Evolutionary conservation across 352 stramenopile species (phyloP), one percentile per base, ranked within the genome.

Genomic region (Pythium utonaiense): DNA sequence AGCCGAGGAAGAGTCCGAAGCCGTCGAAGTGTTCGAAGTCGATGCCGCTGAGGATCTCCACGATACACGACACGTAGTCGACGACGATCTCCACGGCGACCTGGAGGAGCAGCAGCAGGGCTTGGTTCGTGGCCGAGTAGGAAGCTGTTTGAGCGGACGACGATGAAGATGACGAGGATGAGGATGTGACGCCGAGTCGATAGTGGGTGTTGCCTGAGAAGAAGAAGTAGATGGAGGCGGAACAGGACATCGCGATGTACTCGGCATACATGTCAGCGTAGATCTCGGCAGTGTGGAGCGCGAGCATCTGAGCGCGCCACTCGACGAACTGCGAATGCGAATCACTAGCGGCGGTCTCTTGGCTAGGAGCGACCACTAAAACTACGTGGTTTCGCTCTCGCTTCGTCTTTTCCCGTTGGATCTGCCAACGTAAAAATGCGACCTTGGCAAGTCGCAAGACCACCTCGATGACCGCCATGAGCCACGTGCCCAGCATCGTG

Each of bases 191-290:
- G 36, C 36, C 36, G 3, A 44, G 19, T 12, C 16, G 22, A 17
- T 62, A 80, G 27, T 76, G 62, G 7, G 66, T 47, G 17, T 80
- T 63, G 27, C 70, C 40, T 14, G 56, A 54, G 25, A 67, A 77
- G 28, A 78, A 62, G 21, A 71, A 65, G 2, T 71, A 21, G 19
- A 80, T 71, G 21, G 60, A 58, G 21, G 62, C 70, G 1, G 70
- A 78, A 42, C 70, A 80, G 24, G 67, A 62, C 44, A 83, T 74
- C 3, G 70, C 72, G 16, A 79, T 50, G 47, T 79, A 83, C 34
- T 83, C 75, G n/a, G 67, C 70, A 49, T 74, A 79, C 72, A 80
- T 80, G 54, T 75, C 67, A 8, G 65, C 69, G 5, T 62, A 71
- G 16, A 76, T 49, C 34, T 80, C 71, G 9, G 56, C 56, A 3